Conservation (phyloP, 768 basidiomycete genomes). For the Boletales sp. region DNA sequence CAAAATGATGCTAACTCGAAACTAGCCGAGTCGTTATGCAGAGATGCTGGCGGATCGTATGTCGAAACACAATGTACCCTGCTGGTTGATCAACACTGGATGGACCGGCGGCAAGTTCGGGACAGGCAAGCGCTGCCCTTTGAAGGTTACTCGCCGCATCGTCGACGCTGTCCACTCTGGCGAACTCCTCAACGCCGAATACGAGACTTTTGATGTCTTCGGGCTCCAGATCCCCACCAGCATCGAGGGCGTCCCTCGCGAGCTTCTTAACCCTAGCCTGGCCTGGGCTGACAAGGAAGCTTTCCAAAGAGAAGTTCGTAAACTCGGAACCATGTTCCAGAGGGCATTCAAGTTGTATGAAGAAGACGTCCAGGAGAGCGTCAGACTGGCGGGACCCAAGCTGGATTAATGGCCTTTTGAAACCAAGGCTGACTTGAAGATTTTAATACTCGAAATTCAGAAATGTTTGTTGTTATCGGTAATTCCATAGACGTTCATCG, state of each 20-base stretch:
- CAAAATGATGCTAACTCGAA: conserved; percentile 1
- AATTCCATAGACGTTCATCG: conserved; percentile 4
- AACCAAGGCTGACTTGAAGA: not conserved
- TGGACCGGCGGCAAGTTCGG: conserved; percentile 96
- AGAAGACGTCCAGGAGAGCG: conserved; percentile 76
- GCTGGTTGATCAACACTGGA: conserved; percentile 99
- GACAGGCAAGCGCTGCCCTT: conserved; percentile 89
- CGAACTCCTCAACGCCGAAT: conserved; percentile 82
- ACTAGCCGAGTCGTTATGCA: conserved; percentile 89
- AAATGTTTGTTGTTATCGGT: not conserved
- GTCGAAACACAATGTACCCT: conserved; percentile 82
- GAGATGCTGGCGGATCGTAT: conserved; percentile 96
- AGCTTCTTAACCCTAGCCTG: conserved; percentile 81
- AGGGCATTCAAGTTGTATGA: conserved; percentile 93
- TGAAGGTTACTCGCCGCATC: conserved; percentile 93
- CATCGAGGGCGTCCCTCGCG: conserved; percentile 84
- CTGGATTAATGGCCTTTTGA: conserved; percentile 16
- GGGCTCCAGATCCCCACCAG: conserved; percentile 78
- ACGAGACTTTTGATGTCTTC: conserved; percentile 80
- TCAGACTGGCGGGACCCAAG: conserved; percentile 76
- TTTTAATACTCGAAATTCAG: not conserved
- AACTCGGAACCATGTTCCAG: conserved; percentile 90
- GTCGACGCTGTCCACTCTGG: conserved; percentile 97
- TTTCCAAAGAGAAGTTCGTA: conserved; percentile 83
- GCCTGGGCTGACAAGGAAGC: conserved; percentile 91